Evolutionary conservation across 148 eudicot species (phyloP).

Genomic region (Nepenthes gracilis): DNA sequence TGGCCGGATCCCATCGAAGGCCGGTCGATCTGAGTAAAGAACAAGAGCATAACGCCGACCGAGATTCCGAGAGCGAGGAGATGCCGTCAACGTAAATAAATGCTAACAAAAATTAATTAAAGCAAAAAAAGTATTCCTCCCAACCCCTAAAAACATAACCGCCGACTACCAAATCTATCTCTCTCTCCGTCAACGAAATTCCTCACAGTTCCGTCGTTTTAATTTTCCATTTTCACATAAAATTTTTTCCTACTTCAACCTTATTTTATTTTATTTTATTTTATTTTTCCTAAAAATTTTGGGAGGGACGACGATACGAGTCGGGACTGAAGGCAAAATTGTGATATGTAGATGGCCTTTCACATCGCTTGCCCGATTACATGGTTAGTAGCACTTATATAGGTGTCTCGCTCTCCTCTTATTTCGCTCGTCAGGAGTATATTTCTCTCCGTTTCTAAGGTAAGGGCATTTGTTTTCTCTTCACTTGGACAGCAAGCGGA

Average conservation of each 20-base stretch:
- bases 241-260: no score
- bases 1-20: no score
- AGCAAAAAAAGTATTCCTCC: no score
- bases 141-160: no score
- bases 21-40: no score
- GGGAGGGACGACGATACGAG: background rate
- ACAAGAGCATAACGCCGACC: no score
- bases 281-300: background rate
- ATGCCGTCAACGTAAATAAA: no score
- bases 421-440: background rate
- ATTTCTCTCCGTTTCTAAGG: constrained; percentile 4
- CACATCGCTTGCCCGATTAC: constrained; percentile 97
- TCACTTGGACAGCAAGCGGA: constrained; percentile 44
- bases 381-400: constrained; percentile 28
- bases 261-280: background rate
- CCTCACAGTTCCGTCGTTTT: constrained; percentile 1
- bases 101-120: no score
- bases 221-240: background rate
- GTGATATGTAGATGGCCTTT: constrained; percentile 45
- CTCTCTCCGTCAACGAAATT: no score
- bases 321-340: background rate
- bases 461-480: constrained; percentile 1
- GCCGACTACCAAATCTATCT: no score
- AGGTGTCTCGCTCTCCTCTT: background rate
- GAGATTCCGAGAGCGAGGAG: no score